Conservation (phyloP, 1,284 basidiomycete species). For the Ustilago nuda region DNA sequence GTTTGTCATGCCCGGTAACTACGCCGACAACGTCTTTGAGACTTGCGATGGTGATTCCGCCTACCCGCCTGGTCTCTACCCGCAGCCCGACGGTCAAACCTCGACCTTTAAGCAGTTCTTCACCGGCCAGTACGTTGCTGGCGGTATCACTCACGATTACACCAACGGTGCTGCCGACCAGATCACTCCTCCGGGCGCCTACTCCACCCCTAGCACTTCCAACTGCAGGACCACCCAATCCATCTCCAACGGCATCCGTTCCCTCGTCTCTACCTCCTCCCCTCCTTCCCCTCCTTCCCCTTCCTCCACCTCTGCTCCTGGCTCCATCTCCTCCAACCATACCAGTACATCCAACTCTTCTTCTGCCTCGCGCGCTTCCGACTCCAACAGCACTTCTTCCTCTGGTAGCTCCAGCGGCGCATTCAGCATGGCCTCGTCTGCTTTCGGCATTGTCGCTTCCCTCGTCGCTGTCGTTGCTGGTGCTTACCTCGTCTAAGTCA, state of each 20-base stretch:
- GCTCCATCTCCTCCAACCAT: constrained; percentile 16
- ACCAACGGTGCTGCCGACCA: constrained; percentile 60
- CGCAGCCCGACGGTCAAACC: constrained; percentile 48
- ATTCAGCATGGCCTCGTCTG: constrained; percentile 22
- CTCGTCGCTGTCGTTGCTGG: constrained; percentile 45
- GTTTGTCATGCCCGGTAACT: constrained; percentile 70
- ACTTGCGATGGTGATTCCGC: constrained; percentile 66
- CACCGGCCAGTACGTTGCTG: constrained; percentile 52
- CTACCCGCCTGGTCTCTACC: constrained; percentile 65
- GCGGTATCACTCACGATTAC: constrained; percentile 51
- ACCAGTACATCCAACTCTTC: constrained; percentile 5
- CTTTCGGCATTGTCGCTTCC: constrained; percentile 39
- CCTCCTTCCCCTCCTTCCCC: constrained; percentile 9
- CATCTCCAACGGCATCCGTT: constrained; percentile 59
- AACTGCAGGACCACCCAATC: constrained; percentile 52
- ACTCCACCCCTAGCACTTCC: constrained; percentile 59
- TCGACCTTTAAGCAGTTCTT: constrained; percentile 65
- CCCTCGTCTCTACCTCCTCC: constrained; percentile 24
- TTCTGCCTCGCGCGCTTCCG: constrained; percentile 12
- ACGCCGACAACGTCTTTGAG: constrained; percentile 60
- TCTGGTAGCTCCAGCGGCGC: constrained; percentile 26
- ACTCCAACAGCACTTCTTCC: constrained; percentile 11
- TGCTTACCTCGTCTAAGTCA: constrained; percentile 51
- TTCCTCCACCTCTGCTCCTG: constrained; percentile 12
- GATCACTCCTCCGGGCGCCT: constrained; percentile 57